These are phyloP conservation scores for Aspergillus leporis DNA, from an alignment of 495 filamentous ascomycete genomes.

Conservation along the genomic window DNA sequence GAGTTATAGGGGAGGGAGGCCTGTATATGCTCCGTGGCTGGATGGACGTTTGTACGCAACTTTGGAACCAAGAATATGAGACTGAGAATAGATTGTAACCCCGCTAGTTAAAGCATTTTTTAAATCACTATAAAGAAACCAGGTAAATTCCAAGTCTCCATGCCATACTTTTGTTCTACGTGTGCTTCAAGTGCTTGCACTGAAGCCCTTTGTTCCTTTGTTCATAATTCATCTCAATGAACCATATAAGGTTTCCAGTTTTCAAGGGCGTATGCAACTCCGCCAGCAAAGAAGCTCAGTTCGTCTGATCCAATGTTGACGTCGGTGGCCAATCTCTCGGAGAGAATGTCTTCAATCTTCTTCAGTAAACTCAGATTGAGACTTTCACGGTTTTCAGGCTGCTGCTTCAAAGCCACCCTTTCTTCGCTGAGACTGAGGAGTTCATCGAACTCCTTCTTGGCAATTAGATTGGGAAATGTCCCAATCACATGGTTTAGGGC, in stretches of 20 bases:
- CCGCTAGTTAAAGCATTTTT: slow-evolving; percentile 1
- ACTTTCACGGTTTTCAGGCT: slow-evolving; percentile 3
- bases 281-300: slow-evolving; percentile 46
- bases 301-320: slow-evolving; percentile 41
- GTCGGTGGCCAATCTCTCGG: slow-evolving; percentile 32
- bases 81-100: neutral
- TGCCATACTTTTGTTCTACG: neutral
- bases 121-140: neutral
- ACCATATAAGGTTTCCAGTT: slow-evolving; percentile 23
- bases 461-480: slow-evolving; percentile 41
- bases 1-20: neutral
- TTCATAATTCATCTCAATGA: slow-evolving; percentile 8
- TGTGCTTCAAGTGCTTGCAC: neutral
- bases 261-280: slow-evolving; percentile 40
- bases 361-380: slow-evolving; percentile 25
- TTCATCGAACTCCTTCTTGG: slow-evolving; percentile 39
- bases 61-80: neutral
- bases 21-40: neutral
- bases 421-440: slow-evolving; percentile 32
- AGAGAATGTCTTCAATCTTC: slow-evolving; percentile 40
- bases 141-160: neutral
- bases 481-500: slow-evolving; percentile 45
- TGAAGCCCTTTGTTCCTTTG: neutral
- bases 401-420: slow-evolving; percentile 13
- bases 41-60: neutral